Evolutionary conservation across 2,329 filamentous ascomycete species (phyloP), one percentile per base, ranked within the genome.

Genomic region (Aschersonia sp.): DNA sequence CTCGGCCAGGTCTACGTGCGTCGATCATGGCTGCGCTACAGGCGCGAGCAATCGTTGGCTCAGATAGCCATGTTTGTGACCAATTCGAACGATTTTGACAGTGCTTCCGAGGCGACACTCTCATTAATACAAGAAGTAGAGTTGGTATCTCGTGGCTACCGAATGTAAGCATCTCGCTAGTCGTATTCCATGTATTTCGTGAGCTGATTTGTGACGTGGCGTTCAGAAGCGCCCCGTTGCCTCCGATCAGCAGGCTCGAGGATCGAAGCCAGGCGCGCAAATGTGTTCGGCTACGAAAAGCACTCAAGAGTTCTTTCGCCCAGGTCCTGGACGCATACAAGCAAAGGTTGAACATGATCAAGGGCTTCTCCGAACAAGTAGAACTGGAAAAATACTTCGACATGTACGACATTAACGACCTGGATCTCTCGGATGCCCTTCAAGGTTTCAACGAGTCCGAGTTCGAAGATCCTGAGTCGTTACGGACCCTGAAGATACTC

Each of bases 71-170:
- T 71, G 1, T 79, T 94, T 53, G 80, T 92, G 43, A 71, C 77
- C 44, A 81, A 79, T 57, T 81, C 87, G 40, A 87, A 94, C 59
- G 79, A 82, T 45, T 87, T 94, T 56, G 88, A 96, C 63, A 78
- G 81, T 41, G 82, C 83, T 29, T 81, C 78, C 41, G 81, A 81
- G 40, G 83, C 86, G 33, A 84, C 86, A 2, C 71, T 95, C 48
- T 80, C 84, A 39, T 75, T 95, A 51, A 83, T 96, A 52, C 89
- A 95, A 62, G 89, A 96, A 65, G 88, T 96, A n/a, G 89, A 96
- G 67, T 73, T 96, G 33, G 88, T 96, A 30, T 94, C 89, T 32
- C 79, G 89, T 55, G 89, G 89, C 29, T 96, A 94, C 63, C 76
- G 86, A 66, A 73, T 95, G 80, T 87, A 65, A 63, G 81, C 68